Conservation (phyloP, 169 alveolate species). For the Miamiensis avidus region DNA sequence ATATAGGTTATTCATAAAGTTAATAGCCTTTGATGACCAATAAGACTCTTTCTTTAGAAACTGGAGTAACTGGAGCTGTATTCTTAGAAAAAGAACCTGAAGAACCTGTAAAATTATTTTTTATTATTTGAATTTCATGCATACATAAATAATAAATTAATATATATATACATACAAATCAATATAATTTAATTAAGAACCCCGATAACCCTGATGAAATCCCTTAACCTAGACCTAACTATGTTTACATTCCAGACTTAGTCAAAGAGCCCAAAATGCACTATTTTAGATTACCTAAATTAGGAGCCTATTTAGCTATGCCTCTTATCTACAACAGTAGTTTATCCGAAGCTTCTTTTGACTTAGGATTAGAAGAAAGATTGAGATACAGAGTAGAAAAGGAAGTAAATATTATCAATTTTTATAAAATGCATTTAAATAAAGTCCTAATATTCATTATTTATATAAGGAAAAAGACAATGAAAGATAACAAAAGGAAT, state of each 20-base stretch:
- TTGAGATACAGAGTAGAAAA: slow-evolving; percentile 46
- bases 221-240: slow-evolving; percentile 45
- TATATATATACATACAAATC: too few species aligned
- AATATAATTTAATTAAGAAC: slow-evolving; percentile 18
- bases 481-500: slow-evolving; percentile 44
- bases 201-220: slow-evolving; percentile 35
- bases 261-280: slow-evolving; percentile 77
- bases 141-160: too few species aligned
- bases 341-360: slow-evolving; percentile 66
- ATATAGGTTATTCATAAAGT: slow-evolving; percentile 65
- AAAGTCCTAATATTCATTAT: neutral
- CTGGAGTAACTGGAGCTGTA: slow-evolving; percentile 76
- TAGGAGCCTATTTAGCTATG: slow-evolving; percentile 81
- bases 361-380: slow-evolving; percentile 68
- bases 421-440: neutral
- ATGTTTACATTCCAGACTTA: slow-evolving; percentile 71
- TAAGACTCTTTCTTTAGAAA: slow-evolving; percentile 49
- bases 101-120: slow-evolving; percentile 61
- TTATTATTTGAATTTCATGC: too few species aligned
- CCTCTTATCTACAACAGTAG: slow-evolving; percentile 70
- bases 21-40: slow-evolving; percentile 53
- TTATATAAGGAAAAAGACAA: slow-evolving; percentile 47
- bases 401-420: slow-evolving; percentile 60
- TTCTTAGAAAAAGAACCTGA: slow-evolving; percentile 58
- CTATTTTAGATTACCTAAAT: slow-evolving; percentile 74